Evolutionary conservation across 1,284 basidiomycete genomes (phyloP).

Genomic region (Puccinia novopanici): DNA sequence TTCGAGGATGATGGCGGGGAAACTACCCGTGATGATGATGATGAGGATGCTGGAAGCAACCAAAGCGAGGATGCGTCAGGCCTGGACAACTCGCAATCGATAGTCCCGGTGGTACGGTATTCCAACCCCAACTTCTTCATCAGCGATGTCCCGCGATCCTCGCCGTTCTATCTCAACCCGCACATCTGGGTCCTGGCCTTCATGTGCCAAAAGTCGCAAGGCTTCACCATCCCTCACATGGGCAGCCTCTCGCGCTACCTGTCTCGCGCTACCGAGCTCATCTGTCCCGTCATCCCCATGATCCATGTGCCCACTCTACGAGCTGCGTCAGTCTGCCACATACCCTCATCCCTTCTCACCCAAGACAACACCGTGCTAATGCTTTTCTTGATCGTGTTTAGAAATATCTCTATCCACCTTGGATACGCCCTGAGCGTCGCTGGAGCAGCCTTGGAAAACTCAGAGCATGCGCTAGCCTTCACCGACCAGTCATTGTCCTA

Average conservation of each 20-base stretch:
- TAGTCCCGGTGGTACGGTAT: not conserved
- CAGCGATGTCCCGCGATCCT: constrained; percentile 13
- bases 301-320: constrained; percentile 40
- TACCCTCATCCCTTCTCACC: not conserved
- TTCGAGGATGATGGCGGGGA: not conserved
- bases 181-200: constrained; percentile 27
- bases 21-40: not conserved
- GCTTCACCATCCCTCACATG: constrained; percentile 29
- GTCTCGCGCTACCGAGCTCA: constrained; percentile 14
- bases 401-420: constrained; percentile 37
- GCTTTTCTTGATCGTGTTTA: not conserved
- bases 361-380: not conserved
- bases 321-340: not conserved
- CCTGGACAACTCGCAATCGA: not conserved
- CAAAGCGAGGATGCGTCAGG: not conserved
- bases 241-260: constrained; percentile 18
- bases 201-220: constrained; percentile 30
- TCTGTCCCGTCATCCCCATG: constrained; percentile 43
- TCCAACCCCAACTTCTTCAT: constrained; percentile 24
- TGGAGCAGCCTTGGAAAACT: constrained; percentile 36
- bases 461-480: constrained; percentile 31
- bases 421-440: constrained; percentile 39
- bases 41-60: no score
- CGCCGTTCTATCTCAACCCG: constrained; percentile 32
- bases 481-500: constrained; percentile 37